Evolutionary conservation across 371 early-diverging fungal species (phyloP).

Genomic region (Mortierella sp.): DNA sequence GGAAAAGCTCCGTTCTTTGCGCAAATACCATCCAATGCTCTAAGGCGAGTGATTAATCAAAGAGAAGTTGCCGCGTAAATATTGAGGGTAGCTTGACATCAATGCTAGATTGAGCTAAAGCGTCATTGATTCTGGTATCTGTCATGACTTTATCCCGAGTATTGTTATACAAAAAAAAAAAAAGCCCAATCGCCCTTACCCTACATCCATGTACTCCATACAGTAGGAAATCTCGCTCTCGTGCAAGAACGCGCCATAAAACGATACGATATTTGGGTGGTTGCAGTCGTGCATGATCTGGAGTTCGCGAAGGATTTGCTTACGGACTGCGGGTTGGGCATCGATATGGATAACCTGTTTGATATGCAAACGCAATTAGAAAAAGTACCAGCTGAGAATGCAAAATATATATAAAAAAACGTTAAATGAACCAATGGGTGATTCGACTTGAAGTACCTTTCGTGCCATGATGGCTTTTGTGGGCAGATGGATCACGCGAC

Average conservation of each 20-base stretch:
- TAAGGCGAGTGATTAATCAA: conserved; percentile 29
- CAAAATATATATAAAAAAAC: not conserved
- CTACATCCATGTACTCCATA: conserved; percentile 93
- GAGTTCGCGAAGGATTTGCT: conserved; percentile 89
- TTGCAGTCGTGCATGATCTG: conserved; percentile 91
- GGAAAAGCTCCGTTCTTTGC: conserved; percentile 83
- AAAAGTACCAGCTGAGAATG: not conserved
- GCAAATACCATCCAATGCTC: conserved; percentile 84
- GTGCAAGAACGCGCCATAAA: conserved; percentile 89
- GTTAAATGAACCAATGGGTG: not conserved
- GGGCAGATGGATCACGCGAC: conserved; percentile 80
- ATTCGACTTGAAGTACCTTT: conserved; percentile 68
- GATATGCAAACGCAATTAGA: conserved; percentile 1
- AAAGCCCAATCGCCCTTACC: conserved; percentile 59
- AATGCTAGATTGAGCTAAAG: not conserved
- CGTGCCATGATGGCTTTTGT: conserved; percentile 88
- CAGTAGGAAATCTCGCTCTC: conserved; percentile 89
- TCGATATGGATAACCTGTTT: conserved; percentile 85
- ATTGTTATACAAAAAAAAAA: not conserved
- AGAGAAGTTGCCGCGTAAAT: no score
- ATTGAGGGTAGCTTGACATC: not conserved
- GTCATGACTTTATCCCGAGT: not conserved
- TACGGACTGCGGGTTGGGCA: conserved; percentile 75
- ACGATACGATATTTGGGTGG: conserved; percentile 88
- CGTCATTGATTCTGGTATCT: not conserved